phyloP scores from a whole-genome alignment of 2,329 filamentous ascomycete species.

The Colletotrichum siamense region DNA sequence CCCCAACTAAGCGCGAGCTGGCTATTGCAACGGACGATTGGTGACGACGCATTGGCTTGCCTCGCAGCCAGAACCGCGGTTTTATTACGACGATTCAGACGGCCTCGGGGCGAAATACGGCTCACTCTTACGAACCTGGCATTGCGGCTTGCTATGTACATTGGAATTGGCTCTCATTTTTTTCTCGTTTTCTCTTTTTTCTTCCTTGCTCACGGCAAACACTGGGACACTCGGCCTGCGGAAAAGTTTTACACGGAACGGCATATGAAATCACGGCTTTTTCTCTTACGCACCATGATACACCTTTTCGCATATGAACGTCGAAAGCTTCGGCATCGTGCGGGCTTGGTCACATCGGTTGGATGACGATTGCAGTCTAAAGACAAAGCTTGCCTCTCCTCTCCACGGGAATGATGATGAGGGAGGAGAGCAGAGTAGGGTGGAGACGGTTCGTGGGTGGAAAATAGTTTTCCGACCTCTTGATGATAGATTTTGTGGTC shows the following conservation, averaged over 20 bases:
- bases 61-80: neutral
- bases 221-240: conserved; percentile 19
- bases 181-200: conserved; percentile 6
- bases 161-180: neutral
- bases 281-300: conserved; percentile 23
- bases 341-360: conserved; percentile 20
- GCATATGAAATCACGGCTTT: conserved; percentile 24
- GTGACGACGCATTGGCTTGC: conserved; percentile 20
- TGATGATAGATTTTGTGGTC: conserved; percentile 15
- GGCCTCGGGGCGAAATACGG: conserved; percentile 4
- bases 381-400: conserved; percentile 16
- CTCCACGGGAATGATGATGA: neutral
- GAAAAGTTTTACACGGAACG: conserved; percentile 24
- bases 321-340: conserved; percentile 10
- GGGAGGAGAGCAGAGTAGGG: neutral
- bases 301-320: conserved; percentile 21
- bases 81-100: conserved; percentile 4
- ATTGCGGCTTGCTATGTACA: conserved; percentile 22
- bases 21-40: conserved; percentile 5
- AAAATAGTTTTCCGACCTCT: conserved; percentile 11
- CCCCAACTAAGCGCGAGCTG: conserved; percentile 65
- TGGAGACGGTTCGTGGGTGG: conserved; percentile 9
- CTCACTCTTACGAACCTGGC: conserved; percentile 19
- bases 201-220: conserved; percentile 21
- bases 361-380: conserved; percentile 19